Base-by-base conservation (phyloP, 2,329 filamentous ascomycete genomes). In the Ophiostoma perfectum region DNA sequence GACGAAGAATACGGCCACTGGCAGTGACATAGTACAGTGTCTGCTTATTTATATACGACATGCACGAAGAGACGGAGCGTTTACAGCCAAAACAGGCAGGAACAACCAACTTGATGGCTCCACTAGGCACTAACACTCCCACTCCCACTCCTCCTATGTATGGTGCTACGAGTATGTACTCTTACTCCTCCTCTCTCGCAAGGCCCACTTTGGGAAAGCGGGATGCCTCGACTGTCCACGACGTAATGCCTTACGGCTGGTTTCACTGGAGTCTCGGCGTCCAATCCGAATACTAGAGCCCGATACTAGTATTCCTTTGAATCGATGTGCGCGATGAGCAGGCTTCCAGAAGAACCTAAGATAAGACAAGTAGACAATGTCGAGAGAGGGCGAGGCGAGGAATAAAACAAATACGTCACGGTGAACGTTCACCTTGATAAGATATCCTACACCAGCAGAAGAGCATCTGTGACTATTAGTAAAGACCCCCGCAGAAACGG, bases 301-400 rank as follows among this genome's bases (percentile, higher is more conserved):
- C 27, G 27, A 27, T 55, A 36, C 18, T 55, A 60, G 49, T 60
- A 39, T 11, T 18, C 55, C 11, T 39, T 38, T 12, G 42, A 16
- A 52, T 27, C 49, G n/a, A 27, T 55, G n/a, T 16, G 27, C 27
- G 27, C 18, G 7, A 55, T 55, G 49, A 9, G 8, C 7, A 55
- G 55, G 39, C 39, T 63, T 63, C 60, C 60, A 63, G 60, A 63
- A 44, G 36, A 63, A 63, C 39, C 14, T 18, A 63, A 42, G 60
- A 63, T 63, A 63, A 63, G 60, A 63, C 60, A 63, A 63, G 60
- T 63, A 63, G 60, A 63, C 4, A 42, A 42, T 39, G 58, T 39
- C 58, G 14, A 14, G 11, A 47, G 14, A 16, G 45, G 11, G 27
- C 27, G 27, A 27, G 27, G 27, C 27, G 27, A 27, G 27, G 27